Base-by-base conservation (phyloP, 2,329 filamentous ascomycete genomes). In the Lecanicillium sp. region DNA sequence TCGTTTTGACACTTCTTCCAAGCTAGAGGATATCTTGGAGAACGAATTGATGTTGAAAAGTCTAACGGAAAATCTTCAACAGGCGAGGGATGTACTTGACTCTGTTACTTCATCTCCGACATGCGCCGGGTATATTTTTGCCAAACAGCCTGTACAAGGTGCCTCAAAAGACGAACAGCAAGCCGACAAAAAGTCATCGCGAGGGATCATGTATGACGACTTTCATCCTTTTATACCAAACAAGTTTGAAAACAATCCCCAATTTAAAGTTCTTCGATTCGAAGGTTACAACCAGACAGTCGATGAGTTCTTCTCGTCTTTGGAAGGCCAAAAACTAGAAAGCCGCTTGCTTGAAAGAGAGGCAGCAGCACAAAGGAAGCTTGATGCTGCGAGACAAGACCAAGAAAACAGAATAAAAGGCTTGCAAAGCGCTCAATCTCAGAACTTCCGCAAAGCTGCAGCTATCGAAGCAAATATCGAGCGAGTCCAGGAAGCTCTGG, bases 291-390 rank as follows among this genome's bases (percentile, higher is more conserved):
- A 96, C 65, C 86, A 86, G 60, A 93, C 90, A 0, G 90, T 95
- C 0, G 93, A 98, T 61, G 88, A 95, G 56, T 98, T 96, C 70
- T 97, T 95, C 65, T 97, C 93, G 0, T 97, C 91, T 0, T 80
- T 97, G 21, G 93, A 98, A 67, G 89, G 90, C 0, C 91, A 96
- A 62, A 95, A 88, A 62, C 74, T 97, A 1, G 86, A 95, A 63
- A 94, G 88, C 1, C 79, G 83, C 45, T 69, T 97, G 4, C 81
- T 81, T 4, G 91, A 97, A 63, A 81, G 85, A 41, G 90, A 98
- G 64, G 81, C 85, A 17, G 75, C 78, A 4, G 93, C 93, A 3
- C 87, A 84, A 66, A 81, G 81, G 59, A 95, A 94, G 63, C 74
- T 98, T 3, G 87, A 95, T 30, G 79, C 86, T n/a, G 89, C 90